Conservation (phyloP, 768 basidiomycete genomes). For the Leccinum disarticulatum region DNA sequence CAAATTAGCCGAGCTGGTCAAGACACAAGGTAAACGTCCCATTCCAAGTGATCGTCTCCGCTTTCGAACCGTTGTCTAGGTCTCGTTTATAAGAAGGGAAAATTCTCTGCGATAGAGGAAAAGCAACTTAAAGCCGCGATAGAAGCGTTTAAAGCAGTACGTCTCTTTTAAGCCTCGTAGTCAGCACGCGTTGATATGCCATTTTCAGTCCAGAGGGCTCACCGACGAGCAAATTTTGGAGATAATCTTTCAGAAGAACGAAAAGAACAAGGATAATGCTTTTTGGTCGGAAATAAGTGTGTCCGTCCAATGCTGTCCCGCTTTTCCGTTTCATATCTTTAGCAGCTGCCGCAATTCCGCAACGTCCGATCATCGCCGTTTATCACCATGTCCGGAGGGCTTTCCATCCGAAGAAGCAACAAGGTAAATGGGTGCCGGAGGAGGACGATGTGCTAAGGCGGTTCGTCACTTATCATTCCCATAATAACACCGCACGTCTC, state of each 20-base stretch:
- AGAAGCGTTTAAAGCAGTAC: slow-evolving; percentile 57
- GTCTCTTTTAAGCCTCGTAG: slow-evolving; percentile 23
- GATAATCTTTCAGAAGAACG: slow-evolving; percentile 67
- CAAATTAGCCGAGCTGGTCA: slow-evolving; percentile 68
- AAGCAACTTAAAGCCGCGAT: slow-evolving; percentile 64
- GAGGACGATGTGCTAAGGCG: slow-evolving; percentile 65
- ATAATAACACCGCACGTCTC: slow-evolving; percentile 3
- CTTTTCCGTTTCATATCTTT: slow-evolving; percentile 10
- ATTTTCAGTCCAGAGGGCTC: slow-evolving; percentile 49
- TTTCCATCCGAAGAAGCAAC: slow-evolving; percentile 66
- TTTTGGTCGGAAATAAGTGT: slow-evolving; percentile 84
- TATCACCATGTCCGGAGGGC: slow-evolving; percentile 77
- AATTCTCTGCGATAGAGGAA: slow-evolving; percentile 79
- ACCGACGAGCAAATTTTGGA: slow-evolving; percentile 54
- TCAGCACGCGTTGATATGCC: slow-evolving; percentile 2
- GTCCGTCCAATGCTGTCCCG: slow-evolving; percentile 22
- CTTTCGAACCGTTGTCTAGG: slow-evolving; percentile 41
- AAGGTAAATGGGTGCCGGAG: slow-evolving; percentile 66
- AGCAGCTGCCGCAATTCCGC: slow-evolving; percentile 65
- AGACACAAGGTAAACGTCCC: slow-evolving; percentile 54
- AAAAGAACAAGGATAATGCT: slow-evolving; percentile 56
- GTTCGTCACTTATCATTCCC: slow-evolving; percentile 40
- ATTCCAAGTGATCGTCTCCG: not conserved
- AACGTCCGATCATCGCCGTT: slow-evolving; percentile 79
- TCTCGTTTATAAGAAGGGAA: slow-evolving; percentile 85